Evolutionary conservation across 768 basidiomycete species (phyloP), one percentile per base, ranked within the genome.

Genomic region (Scleroderma bovista): DNA sequence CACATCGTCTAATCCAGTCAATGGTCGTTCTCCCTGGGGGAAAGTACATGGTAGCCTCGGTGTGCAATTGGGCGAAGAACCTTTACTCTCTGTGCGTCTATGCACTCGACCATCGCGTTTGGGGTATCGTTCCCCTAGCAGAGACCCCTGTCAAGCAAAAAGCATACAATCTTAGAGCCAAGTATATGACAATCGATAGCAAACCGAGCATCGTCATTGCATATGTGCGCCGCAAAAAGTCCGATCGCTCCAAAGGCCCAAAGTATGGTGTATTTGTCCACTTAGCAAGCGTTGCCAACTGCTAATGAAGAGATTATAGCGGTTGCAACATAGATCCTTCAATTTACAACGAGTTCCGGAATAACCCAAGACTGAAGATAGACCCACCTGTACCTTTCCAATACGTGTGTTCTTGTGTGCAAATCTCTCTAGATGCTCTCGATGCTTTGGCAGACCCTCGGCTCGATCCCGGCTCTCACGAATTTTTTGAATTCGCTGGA

Each of bases 11-110:
- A 66, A 54, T 74, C 72, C 53, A 71, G 70, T 60, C 81, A 68
- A 77, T 87, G 72, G 73, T 70, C 36, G 61, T 84, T 24, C 71
- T 86, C 9, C 80, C 84, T 7, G 85, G 84, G 1, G 84, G 85
- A 17, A 83, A 80, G 56, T 83, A 82, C 54, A 75, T 86, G 54
- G 66, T 85, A 32, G 80, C 81, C 1, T 85, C 83, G 10, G 75
- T 78, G 5, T 71, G 68, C 54, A 77, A 81, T 57, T 55, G 57
- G 3, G 61, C 63, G 12, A 69, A 67, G 46, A 69, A 67, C 31
- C 71, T 72, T 33, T 83, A 77, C 58, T 76, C 72, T 39, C 60
- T 88, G 24, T 62, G 73, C 12, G 63, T 86, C 1, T 85, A 74
- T 52, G 70, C 72, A 17, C 66, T 86, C 50, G 84, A 86, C 60